A percentile compares a stretch with the other conserved stretches of the same genome.
phyloP scores from a whole-genome alignment of 805 yeast genomes.

The Yamadazyma tumulicola region DNA sequence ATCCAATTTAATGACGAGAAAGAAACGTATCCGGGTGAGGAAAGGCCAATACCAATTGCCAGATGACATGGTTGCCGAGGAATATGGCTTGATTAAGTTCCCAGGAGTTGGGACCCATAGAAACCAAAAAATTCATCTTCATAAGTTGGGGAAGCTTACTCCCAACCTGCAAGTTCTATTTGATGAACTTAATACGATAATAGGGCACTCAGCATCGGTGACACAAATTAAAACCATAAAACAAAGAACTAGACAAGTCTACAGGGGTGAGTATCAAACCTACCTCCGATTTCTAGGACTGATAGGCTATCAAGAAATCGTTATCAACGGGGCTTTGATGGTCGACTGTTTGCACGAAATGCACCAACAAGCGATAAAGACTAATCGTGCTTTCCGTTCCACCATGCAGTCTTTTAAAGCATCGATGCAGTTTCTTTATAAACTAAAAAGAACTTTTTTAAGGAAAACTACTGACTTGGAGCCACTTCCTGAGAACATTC shows the following conservation, averaged over 20 bases:
- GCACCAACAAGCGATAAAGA: background rate
- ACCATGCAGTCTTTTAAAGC: background rate
- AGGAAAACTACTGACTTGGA: background rate
- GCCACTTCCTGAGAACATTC: background rate
- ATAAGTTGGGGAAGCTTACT: background rate
- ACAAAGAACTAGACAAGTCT: background rate
- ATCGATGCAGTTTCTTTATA: background rate
- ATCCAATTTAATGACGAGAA: too few relatives aligned
- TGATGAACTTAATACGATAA: background rate
- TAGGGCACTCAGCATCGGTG: background rate
- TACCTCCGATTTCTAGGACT: background rate
- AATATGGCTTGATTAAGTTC: background rate
- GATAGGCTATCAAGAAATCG: background rate
- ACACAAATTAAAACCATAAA: too few relatives aligned
- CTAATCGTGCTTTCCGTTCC: background rate
- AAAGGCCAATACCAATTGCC: background rate
- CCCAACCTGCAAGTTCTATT: background rate
- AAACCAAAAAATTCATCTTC: background rate
- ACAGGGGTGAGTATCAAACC: background rate
- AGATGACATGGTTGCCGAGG: background rate
- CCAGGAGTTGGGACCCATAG: background rate
- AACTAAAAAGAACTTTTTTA: too few relatives aligned
- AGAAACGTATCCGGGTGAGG: background rate
- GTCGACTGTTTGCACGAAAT: background rate
- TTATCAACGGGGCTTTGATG: background rate